phyloP scores from a whole-genome alignment of 176 grass and related monocot genomes.

The Aegilops tauschii region DNA sequence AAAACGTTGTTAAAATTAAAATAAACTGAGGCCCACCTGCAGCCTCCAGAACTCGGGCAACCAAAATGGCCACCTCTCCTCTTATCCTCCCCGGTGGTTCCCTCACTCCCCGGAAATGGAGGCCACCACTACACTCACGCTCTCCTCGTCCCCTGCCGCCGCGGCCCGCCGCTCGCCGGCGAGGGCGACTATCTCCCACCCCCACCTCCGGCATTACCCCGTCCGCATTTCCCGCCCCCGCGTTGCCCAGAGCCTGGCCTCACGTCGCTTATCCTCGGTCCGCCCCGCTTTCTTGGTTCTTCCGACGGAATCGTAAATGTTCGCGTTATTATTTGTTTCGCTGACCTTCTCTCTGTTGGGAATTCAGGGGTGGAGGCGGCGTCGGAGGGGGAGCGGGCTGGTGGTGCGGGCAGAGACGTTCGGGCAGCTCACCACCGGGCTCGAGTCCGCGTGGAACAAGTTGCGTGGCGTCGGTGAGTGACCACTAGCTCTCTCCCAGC shows the following conservation, averaged over 20 bases:
- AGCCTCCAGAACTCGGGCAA: too few species aligned
- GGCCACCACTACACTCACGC: background rate
- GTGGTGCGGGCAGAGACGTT: conserved; percentile 93
- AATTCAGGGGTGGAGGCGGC: conserved; percentile 17
- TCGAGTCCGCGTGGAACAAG: conserved; percentile 99
- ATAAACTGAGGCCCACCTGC: too few species aligned
- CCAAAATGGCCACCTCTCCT: background rate
- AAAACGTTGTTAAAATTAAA: too few species aligned
- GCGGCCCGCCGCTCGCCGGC: conserved; percentile 5
- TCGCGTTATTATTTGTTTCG: background rate
- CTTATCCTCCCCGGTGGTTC: conserved; percentile 6
- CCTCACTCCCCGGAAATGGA: background rate
- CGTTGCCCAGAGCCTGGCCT: background rate
- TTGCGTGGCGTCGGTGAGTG: conserved; percentile 75
- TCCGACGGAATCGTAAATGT: background rate
- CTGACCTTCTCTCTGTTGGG: background rate
- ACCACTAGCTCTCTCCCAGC: background rate
- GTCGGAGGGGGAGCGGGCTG: conserved; percentile 30
- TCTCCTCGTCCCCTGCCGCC: conserved; percentile 16
- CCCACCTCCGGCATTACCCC: background rate
- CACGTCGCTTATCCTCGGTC: conserved; percentile 8
- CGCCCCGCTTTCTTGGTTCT: background rate
- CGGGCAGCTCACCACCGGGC: conserved; percentile 85
- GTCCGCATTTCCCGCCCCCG: background rate
- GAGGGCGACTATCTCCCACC: background rate